A percentile compares a stretch with the other conserved stretches of the same genome.
These are phyloP conservation scores for Opeltia flavorubescens DNA, from an alignment of 495 filamentous ascomycete genomes.

Conservation along the genomic window DNA sequence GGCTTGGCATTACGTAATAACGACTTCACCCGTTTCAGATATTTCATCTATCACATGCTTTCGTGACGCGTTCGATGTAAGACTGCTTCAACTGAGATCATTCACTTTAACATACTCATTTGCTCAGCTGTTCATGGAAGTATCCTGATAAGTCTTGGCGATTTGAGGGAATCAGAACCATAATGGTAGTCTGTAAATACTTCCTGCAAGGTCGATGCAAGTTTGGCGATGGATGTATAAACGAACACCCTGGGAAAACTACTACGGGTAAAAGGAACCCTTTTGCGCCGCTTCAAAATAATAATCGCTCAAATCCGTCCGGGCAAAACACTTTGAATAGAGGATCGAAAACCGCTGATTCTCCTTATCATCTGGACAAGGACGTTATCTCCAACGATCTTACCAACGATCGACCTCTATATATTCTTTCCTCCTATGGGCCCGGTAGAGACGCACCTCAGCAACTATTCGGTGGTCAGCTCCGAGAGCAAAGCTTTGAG, in stretches of 20 bases:
- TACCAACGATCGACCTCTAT: slow-evolving; percentile 49
- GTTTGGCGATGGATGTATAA: slow-evolving; percentile 46
- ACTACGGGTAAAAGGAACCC: slow-evolving; percentile 7
- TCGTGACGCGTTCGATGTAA: not conserved
- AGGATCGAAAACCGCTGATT: slow-evolving; percentile 9
- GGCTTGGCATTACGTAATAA: not conserved
- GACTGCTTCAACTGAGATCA: not conserved
- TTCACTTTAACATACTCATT: not conserved
- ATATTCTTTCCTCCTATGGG: slow-evolving; percentile 73
- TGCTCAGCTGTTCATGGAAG: not conserved
- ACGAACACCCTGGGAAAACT: slow-evolving; percentile 35
- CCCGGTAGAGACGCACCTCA: slow-evolving; percentile 57
- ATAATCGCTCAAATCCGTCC: slow-evolving; percentile 9
- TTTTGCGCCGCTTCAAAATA: slow-evolving; percentile 12
- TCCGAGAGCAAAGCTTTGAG: slow-evolving; percentile 72
- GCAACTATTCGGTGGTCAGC: slow-evolving; percentile 64
- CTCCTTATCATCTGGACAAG: slow-evolving; percentile 8
- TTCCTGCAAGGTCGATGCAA: slow-evolving; percentile 62
- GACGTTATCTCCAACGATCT: slow-evolving; percentile 10
- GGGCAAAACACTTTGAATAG: slow-evolving; percentile 21
- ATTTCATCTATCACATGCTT: not conserved
- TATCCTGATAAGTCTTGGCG: not conserved
- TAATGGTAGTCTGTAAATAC: slow-evolving; percentile 54
- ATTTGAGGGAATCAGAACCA: not conserved
- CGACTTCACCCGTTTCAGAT: not conserved